Evolutionary conservation across 2,329 filamentous ascomycete species (phyloP), one percentile per base, ranked within the genome.

Genomic region (Cladosporium sphaerospermum): DNA sequence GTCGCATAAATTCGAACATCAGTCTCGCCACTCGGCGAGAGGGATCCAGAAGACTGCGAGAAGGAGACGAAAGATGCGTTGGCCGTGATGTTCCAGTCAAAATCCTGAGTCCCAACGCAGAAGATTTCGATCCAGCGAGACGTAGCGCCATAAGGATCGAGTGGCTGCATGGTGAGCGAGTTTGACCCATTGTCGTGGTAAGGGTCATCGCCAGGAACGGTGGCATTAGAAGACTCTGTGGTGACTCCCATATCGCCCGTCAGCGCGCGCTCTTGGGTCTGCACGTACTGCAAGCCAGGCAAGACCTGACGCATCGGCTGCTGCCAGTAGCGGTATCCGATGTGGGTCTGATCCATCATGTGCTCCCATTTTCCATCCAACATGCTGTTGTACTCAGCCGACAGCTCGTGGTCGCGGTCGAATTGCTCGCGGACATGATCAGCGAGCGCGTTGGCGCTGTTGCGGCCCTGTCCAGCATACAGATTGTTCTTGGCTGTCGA

Each of bases 301-400:
- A 85, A 75, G 0, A 78, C 78, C 62, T 88, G 85, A 33, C 83
- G 75, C 84, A 87, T 87, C 1, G 85, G 83, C 64, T 88, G 84
- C 67, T 88, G 85, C 84, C 84, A 75, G 58, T 70, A 71, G 62
- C 69, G 63, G 67, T 78, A 77, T 2, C 75, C 75, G 28, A 76
- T 68, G 52, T 79, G 75, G 3, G 71, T 72, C 58, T 78, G 82
- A 57, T 83, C 78, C 64, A 84, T 57, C 46, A 61, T 61, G 51
- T 63, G 80, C 73, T 59, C 72, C 75, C 82, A 82, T 66, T 85
- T 85, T 0, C 83, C 82, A 54, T 73, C 73, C 0, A 85, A 68
- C 13, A 85, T 67, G 9, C 69, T 66, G 62, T 85, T 77, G 72
- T 83, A 85, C 49, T 75, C 69, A 44, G 73, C 67, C 0, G 80